Evolutionary conservation across 1,139 yeast genomes (phyloP), one percentile per base, ranked within the genome.

Genomic region (Entelexis sorbosivorans): DNA sequence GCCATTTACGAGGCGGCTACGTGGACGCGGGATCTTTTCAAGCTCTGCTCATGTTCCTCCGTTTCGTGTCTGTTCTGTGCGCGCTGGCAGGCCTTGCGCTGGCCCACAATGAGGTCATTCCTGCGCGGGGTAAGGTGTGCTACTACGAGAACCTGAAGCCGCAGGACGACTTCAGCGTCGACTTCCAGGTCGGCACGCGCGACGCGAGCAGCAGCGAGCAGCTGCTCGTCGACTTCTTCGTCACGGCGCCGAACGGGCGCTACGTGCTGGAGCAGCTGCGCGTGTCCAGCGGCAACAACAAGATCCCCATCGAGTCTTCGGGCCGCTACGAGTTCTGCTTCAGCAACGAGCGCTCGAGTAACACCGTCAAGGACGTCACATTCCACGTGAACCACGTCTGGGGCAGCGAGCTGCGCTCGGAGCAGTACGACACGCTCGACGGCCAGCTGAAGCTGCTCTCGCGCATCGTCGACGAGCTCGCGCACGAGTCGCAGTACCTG

Each of bases 361-460:
- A 82, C 54, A 79, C 76, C 52, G 87, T 91, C 54, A 82, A 87
- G 68, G 98, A 91, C 65, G 95, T 91, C 43, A 82, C 96, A 1
- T 91, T 91, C 75, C 91, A 91, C 68, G 88, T 89, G 55, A 96
- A 88, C 65, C 97, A 96, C 38, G 88, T 86, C 44, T 80, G 89
- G 53, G 89, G 85, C 67, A 80, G 88, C 55, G 96, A 89, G 65
- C 79, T 81, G 56, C 83, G 82, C 61, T 91, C 86, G 63, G 88
- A 89, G 54, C 77, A 82, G 59, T 75, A 82, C 36, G 89, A 88
- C 64, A 79, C 91, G 48, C 74, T 91, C 63, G 97, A 91, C 64
- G 79, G 82, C 56, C 89, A 95, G 52, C 86, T 91, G 52, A 79
- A 80, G 66, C 78, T 80, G 66, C 74, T 91, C 63, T 72, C 81